Conservation (phyloP, 163 green algal species). For the Prototheca wickerhamii region DNA sequence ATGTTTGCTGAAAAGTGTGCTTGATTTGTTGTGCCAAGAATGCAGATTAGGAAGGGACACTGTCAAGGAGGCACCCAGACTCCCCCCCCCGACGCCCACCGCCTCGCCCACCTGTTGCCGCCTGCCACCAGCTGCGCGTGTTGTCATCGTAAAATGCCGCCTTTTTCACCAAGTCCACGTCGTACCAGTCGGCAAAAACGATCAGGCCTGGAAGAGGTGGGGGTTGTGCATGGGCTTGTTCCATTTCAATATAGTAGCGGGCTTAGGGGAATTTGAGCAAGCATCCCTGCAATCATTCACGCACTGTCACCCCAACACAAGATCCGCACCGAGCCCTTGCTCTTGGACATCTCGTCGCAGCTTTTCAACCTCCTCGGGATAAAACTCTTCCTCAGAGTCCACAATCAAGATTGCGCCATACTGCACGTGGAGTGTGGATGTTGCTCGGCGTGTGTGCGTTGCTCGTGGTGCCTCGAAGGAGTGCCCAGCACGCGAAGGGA, state of each 20-base stretch:
- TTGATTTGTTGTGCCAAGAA: neutral
- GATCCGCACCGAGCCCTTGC: constrained; percentile 61
- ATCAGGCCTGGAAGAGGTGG: constrained; percentile 49
- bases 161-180: constrained; percentile 63
- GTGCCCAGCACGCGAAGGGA: neutral
- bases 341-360: constrained; percentile 58
- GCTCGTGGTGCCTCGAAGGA: too few relatives aligned
- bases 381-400: constrained; percentile 94
- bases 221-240: too few relatives aligned
- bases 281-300: too few relatives aligned
- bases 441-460: neutral
- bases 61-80: neutral
- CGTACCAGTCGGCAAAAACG: constrained; percentile 96
- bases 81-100: neutral
- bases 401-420: constrained; percentile 83
- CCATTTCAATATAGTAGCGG: neutral
- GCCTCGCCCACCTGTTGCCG: constrained; percentile 44
- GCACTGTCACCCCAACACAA: too few relatives aligned
- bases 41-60: too few relatives aligned
- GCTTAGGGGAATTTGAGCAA: too few relatives aligned
- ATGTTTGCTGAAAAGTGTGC: neutral
- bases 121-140: constrained; percentile 92
- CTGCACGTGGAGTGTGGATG: constrained; percentile 14
- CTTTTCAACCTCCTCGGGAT: constrained; percentile 67
- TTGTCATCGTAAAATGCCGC: constrained; percentile 99